Evolutionary conservation across 805 yeast species (phyloP), one percentile per base, ranked within the genome.

Genomic region (Nakazawaea ernobii): DNA sequence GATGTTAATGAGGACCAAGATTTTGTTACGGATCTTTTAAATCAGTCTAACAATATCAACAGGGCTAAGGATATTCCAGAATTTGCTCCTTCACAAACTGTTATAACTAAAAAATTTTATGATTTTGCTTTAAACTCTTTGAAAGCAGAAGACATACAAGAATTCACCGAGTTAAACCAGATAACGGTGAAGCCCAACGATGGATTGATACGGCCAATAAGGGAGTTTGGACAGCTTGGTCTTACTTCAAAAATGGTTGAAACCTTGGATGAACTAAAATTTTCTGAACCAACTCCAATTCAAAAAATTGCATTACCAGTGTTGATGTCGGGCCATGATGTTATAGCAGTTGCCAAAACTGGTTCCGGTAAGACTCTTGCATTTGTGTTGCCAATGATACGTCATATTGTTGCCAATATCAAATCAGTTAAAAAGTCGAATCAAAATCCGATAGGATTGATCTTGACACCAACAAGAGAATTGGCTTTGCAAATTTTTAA

Each of bases 361-460:
- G 99, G 99, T 0, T 87, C 97, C 0, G 99, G 99, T 3, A 94
- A 94, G 60, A 94, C 99, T 0, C 73, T 92, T 55, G 86, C 97
- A 1, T 94, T 87, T 65, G 68, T 90, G 8, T 60, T 94, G 6
- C 97, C 99, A 0, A 64, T 94, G 66, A 70, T 92, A 45, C 73
- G 96, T 44, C 98, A 92, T 52, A 79, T 94, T 8, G 75, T 79
- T 49, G 91, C 87, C 39, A 95, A 89, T 57, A 51, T 36, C n/a
- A 17, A 13, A n/a, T 10, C 30, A 4, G 29, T 13, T 20, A 39
- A 29, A 11, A 55, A 58, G 0, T 53, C 55, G 2, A 87, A 81
- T 10, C 74, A 80, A 8, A 91, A 94, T 0, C 97, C 97, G 0
- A 62, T 86, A 17, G 96, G 87, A 0, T 57, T 94, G 9, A 74